Evolutionary conservation across 345 rosid species (phyloP).

Genomic region (Citrus reticulata): DNA sequence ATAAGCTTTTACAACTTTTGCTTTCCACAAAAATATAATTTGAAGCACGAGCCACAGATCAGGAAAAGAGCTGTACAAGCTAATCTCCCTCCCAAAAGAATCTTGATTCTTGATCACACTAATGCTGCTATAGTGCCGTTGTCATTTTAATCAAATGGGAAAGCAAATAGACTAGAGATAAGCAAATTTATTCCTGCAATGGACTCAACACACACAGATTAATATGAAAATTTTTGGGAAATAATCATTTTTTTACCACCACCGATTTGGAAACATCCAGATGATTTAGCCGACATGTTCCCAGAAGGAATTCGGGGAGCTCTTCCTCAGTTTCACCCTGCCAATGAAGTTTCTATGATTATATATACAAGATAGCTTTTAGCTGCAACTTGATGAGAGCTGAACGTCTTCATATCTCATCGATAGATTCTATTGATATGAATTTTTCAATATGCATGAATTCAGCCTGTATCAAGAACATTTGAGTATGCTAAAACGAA

Average conservation of each 20-base stretch:
- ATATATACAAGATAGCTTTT: neutral
- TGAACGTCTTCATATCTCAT: neutral
- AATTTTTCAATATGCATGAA: neutral
- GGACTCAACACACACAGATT: neutral
- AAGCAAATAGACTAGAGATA: neutral
- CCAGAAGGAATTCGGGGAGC: slow-evolving; percentile 79
- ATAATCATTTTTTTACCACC: slow-evolving; percentile 25
- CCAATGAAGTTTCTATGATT: slow-evolving; percentile 5
- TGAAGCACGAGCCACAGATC: neutral
- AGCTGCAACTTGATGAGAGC: neutral
- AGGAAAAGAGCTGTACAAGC: neutral
- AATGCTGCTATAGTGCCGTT: neutral
- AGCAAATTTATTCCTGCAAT: neutral
- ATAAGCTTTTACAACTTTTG: neutral
- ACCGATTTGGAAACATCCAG: slow-evolving; percentile 64
- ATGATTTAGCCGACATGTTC: slow-evolving; percentile 75
- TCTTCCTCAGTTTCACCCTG: slow-evolving; percentile 87
- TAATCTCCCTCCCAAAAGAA: neutral
- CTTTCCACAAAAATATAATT: neutral
- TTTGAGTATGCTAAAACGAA: neutral
- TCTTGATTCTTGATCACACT: neutral
- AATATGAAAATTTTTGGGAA: neutral
- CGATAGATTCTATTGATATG: neutral
- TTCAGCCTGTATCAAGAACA: too few species aligned
- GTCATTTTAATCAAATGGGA: too few species aligned